phyloP scores from a whole-genome alignment of 1,284 basidiomycete species.

The Peniophora sp. region DNA sequence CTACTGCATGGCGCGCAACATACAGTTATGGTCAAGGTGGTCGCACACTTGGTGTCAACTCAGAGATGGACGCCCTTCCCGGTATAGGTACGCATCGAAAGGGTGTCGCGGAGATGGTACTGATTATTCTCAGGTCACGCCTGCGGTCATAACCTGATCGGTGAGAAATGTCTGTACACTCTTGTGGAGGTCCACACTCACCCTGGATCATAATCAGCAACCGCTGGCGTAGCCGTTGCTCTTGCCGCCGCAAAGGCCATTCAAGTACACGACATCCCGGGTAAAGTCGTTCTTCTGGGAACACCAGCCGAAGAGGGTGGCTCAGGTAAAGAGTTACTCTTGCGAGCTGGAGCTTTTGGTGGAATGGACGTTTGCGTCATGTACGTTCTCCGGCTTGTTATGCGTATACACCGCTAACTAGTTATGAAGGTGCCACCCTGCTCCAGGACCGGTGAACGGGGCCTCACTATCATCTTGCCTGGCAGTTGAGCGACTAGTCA shows the following conservation, averaged over 20 bases:
- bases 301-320: constrained; percentile 86
- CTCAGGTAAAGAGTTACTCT: constrained; percentile 70
- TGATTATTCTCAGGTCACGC: constrained; percentile 43
- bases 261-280: constrained; percentile 54
- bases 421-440: constrained; percentile 56
- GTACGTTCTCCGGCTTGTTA: constrained; percentile 29
- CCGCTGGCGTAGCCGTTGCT: constrained; percentile 72
- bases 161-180: not conserved
- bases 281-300: constrained; percentile 73
- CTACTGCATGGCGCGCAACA: constrained; percentile 74
- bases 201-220: constrained; percentile 32
- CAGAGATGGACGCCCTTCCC: constrained; percentile 63
- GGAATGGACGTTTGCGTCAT: constrained; percentile 76
- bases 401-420: not conserved
- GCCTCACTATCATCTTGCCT: constrained; percentile 44
- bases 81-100: constrained; percentile 29
- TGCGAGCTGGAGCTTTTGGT: constrained; percentile 70
- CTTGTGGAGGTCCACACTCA: not conserved
- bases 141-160: constrained; percentile 82
- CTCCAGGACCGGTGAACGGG: constrained; percentile 40
- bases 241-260: constrained; percentile 64
- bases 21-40: constrained; percentile 51
- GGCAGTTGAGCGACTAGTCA: constrained; percentile 49
- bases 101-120: not conserved
- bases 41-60: constrained; percentile 63